Evolutionary conservation across 805 yeast species (phyloP), one percentile per base, ranked within the genome.

Genomic region (Saccharomycopsis sp.): DNA sequence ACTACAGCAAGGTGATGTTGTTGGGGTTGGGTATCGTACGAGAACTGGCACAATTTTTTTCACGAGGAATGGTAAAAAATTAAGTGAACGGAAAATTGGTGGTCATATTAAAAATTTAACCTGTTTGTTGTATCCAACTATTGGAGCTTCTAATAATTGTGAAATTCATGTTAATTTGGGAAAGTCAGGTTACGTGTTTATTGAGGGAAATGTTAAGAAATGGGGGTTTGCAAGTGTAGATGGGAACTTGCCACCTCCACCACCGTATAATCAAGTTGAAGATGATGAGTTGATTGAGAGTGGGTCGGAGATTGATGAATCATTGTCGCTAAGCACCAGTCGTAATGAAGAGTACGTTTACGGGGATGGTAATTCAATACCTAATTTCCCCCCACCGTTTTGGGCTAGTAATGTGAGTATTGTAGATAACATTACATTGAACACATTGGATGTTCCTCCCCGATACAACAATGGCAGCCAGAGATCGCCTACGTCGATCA

Each of bases 181-280:
- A 16, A 90, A 85, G 54, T 71, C 79, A 46, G 97, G 96, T 2
- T 88, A 76, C 63, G 96, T 89, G 2, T 87, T 75, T 58, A 85
- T 89, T 40, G 96, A 89, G 59, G 96, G 86, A 1, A 87, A 88
- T 58, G 95, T 89, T 31, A 88, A 88, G 59, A 87, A 85, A 59
- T 88, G 96, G 96, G 95, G 96, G 4, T 81, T 83, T 56, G 96
- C 95, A n/a, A 90, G 93, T 2, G 71, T 50, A 7, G 85, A 81
- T 53, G 98, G 97, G 1, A 75, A 72, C 40, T 82, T 88, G 47
- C 82, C 94, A 3, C 95, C 97, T 4, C 96, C 97, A 2, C 98
- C 98, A 1, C 81, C 93, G 7, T 90, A 90, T 63, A 85, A 85
- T 40, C 77, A 80, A 46, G 88, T 80, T 56, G 78, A 76, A 37